phyloP scores from a whole-genome alignment of 495 filamentous ascomycete species.

The Trichoderma gamsii region DNA sequence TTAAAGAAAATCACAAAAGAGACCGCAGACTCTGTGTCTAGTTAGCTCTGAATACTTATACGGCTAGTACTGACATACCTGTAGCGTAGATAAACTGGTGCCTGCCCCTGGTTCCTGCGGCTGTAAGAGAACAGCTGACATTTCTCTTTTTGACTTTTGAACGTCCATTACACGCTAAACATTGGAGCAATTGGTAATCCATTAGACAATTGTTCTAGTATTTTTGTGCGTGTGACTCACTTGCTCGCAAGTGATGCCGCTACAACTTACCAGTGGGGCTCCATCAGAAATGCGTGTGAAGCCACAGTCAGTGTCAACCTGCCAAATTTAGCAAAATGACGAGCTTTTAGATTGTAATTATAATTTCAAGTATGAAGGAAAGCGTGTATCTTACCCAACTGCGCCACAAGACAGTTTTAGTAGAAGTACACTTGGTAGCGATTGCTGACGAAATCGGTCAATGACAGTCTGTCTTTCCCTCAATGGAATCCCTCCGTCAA shows the following conservation, averaged over 20 bases:
- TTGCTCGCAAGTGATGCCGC: conserved; percentile 28
- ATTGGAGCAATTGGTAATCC: not conserved
- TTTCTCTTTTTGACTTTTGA: conserved; percentile 24
- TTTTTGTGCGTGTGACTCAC: conserved; percentile 15
- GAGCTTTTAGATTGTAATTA: not conserved
- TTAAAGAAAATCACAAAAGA: not conserved
- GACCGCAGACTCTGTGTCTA: not conserved
- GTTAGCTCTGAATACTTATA: not conserved
- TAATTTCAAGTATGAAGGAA: not conserved
- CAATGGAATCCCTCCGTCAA: conserved; percentile 38
- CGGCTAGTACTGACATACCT: not conserved
- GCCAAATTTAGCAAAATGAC: conserved; percentile 5
- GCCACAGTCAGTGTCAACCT: conserved; percentile 34
- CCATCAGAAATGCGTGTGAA: conserved; percentile 37
- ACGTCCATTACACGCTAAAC: conserved; percentile 24
- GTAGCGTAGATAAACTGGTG: not conserved
- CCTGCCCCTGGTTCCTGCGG: not conserved
- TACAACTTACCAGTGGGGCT: conserved; percentile 30
- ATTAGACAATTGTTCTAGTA: not conserved
- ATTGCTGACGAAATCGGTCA: conserved; percentile 28
- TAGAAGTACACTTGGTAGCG: conserved; percentile 27
- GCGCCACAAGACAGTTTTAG: conserved; percentile 38
- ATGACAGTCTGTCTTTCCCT: conserved; percentile 30
- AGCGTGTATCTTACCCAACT: conserved; percentile 28
- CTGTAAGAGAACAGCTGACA: conserved; percentile 19